Evolutionary conservation across 2,329 filamentous ascomycete genomes (phyloP).

Genomic region (Metarhizium rileyi): DNA sequence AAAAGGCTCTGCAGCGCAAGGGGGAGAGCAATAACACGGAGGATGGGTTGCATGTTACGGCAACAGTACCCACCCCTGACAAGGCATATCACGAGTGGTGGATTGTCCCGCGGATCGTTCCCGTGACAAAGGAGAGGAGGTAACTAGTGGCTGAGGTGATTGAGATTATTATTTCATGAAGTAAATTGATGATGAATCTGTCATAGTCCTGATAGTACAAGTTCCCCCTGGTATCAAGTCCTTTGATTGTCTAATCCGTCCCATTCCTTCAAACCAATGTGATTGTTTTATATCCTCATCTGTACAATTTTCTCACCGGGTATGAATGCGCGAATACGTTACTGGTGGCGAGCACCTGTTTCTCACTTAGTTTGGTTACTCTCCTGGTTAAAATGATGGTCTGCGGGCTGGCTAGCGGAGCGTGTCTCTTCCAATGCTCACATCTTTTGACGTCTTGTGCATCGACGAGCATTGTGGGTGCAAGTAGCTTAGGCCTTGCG

Average conservation of each 20-base stretch:
- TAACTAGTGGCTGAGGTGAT: background rate
- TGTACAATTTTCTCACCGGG: no score
- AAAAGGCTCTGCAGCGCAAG: constrained; percentile 41
- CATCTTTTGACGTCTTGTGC: background rate
- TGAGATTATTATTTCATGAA: background rate
- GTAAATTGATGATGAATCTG: background rate
- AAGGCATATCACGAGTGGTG: constrained; percentile 55
- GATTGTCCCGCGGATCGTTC: constrained; percentile 45
- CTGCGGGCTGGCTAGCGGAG: background rate
- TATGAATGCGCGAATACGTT: no score
- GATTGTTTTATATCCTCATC: background rate
- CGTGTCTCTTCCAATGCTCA: background rate
- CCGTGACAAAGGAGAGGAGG: background rate
- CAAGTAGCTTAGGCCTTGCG: constrained; percentile 13
- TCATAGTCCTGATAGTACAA: constrained; percentile 2
- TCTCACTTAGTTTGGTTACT: no score
- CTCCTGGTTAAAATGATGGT: no score
- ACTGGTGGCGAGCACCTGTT: no score
- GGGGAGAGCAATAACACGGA: constrained; percentile 12
- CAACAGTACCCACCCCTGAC: constrained; percentile 41
- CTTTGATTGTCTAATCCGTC: background rate
- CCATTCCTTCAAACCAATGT: background rate
- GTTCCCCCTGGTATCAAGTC: constrained; percentile 1
- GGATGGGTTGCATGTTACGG: constrained; percentile 30
- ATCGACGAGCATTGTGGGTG: background rate